Base-by-base conservation (phyloP, 805 yeast genomes). In the Yarrowia divulgata region DNA sequence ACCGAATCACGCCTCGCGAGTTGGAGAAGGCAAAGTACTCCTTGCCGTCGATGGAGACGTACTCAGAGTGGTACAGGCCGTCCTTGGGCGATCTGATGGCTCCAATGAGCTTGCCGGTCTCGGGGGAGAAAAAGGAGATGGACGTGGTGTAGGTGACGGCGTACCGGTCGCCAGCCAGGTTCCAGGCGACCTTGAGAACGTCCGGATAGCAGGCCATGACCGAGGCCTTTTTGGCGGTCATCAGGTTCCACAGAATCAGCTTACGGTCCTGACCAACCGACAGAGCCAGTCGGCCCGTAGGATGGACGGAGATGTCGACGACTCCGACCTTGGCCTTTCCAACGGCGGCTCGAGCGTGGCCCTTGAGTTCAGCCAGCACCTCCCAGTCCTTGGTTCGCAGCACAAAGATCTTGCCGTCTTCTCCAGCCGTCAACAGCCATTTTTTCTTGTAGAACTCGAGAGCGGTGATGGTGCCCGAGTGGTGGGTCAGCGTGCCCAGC, bases 371-470 rank as follows among this genome's bases (percentile, higher is more conserved):
- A 5, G 95, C 97, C 77, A 91, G 88, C 52, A 87, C 84, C 76
- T 95, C 98, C 99, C 99, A 95, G 79, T 95, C 99, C 77, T 91
- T 92, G 3, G 95, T 90, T 78, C 98, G 84, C 99, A 99, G 95
- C 50, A 95, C 85, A 67, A 92, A 86, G 58, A 95, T 87, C 70
- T 88, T 89, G 32, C 97, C 97, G 77, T 95, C 98, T 54, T 90
- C 97, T 1, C 93, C 90, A 0, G 95, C 97, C 13, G 96, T 89
- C 34, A 95, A 80, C 43, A 95, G 83, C 99, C 99, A 95, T 75
- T 89, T 92, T 34, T 72, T 72, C 3, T 77, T 72, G 63, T 71
- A 77, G 77, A 95, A 95, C 70, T 83, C 85, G 70, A 95, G 80
- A 23, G 88, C 82, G 0, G 97, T 90, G 66, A 95, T 87, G 5